phyloP scores from a whole-genome alignment of 805 yeast species.

The Zygosaccharomyces bisporus region DNA sequence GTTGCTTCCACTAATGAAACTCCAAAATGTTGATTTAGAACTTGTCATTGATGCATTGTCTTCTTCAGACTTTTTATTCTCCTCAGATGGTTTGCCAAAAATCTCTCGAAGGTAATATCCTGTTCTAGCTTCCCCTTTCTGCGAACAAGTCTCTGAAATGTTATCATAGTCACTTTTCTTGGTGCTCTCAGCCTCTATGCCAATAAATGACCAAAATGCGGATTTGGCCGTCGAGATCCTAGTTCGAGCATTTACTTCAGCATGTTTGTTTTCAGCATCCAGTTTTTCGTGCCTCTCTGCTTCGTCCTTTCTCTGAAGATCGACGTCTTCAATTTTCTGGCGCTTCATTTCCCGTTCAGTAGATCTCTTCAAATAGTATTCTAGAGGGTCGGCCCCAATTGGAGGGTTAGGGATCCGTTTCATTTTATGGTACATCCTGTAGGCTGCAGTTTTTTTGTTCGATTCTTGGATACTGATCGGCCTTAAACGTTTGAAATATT shows the following conservation, averaged over 20 bases:
- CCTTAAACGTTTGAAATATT: slow-evolving; percentile 12
- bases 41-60: slow-evolving; percentile 1
- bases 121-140: neutral
- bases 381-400: slow-evolving; percentile 5
- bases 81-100: neutral
- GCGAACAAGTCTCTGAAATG: neutral
- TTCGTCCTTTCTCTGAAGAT: neutral
- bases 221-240: slow-evolving; percentile 5
- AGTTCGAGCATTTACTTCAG: neutral
- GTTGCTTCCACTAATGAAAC: slow-evolving; percentile 1
- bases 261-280: neutral
- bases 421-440: slow-evolving; percentile 13
- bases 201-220: slow-evolving; percentile 5
- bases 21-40: slow-evolving; percentile 4
- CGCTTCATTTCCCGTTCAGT: neutral
- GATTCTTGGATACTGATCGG: slow-evolving; percentile 9
- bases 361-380: slow-evolving; percentile 1
- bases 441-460: slow-evolving; percentile 10
- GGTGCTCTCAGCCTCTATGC: slow-evolving; percentile 4
- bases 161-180: neutral
- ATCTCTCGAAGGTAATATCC: neutral
- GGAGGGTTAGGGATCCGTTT: slow-evolving; percentile 14
- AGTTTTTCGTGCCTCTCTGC: neutral
- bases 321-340: neutral
- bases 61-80: neutral